These are phyloP conservation scores for Trichoderma oligosporum DNA, from an alignment of 2,329 filamentous ascomycete species.

Conservation along the genomic window DNA sequence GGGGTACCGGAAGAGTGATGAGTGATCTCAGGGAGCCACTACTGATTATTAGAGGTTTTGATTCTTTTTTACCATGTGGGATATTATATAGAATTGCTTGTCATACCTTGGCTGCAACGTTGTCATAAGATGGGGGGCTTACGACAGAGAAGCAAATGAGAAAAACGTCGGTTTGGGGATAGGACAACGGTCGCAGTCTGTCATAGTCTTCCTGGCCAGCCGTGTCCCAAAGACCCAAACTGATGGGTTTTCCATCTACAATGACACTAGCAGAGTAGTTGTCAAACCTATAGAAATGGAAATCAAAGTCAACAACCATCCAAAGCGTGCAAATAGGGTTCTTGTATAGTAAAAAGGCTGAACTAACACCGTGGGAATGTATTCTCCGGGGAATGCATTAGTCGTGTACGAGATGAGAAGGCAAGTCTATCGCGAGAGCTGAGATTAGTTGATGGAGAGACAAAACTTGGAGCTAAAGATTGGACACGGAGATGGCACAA, in stretches of 20 bases:
- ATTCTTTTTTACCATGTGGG: background rate
- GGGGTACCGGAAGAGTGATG: slow-evolving; percentile 94
- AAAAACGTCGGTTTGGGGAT: slow-evolving; percentile 97
- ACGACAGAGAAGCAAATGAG: slow-evolving; percentile 98
- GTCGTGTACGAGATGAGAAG: slow-evolving; percentile 98
- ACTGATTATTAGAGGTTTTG: slow-evolving; percentile 21
- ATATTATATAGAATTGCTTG: background rate
- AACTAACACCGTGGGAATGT: slow-evolving; percentile 96
- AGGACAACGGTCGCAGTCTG: slow-evolving; percentile 87
- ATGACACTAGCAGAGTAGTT: slow-evolving; percentile 99
- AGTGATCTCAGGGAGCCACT: slow-evolving; percentile 98
- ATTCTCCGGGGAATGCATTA: slow-evolving; percentile 99
- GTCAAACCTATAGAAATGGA: slow-evolving; percentile 67
- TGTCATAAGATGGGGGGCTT: slow-evolving; percentile 95
- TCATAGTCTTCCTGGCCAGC: slow-evolving; percentile 99
- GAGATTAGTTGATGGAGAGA: slow-evolving; percentile 6
- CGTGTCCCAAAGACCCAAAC: slow-evolving; percentile 95
- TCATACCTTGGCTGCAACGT: slow-evolving; percentile 93
- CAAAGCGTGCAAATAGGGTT: slow-evolving; percentile 13
- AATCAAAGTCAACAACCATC: slow-evolving; percentile 23
- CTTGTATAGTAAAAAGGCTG: background rate
- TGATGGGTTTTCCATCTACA: slow-evolving; percentile 98
- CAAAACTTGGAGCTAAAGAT: background rate
- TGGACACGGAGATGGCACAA: slow-evolving; percentile 22
- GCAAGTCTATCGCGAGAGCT: slow-evolving; percentile 69